A percentile compares a stretch with the other conserved stretches of the same genome.
Conservation (phyloP, 176 grass and related monocot species). For the Oryza nivara region DNA sequence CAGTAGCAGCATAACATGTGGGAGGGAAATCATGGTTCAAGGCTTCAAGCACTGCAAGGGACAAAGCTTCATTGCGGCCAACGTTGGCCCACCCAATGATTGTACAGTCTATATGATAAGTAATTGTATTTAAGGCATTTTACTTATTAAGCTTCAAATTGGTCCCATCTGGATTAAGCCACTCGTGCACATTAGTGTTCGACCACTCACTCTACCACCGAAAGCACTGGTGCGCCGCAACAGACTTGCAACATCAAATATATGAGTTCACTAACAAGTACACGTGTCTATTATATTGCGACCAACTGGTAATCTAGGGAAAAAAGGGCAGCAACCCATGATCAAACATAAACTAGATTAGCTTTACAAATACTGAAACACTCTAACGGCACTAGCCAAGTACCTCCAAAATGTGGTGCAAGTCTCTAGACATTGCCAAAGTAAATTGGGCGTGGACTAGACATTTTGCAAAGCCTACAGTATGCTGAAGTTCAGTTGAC, state of each 20-base stretch:
- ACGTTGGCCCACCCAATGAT: background rate
- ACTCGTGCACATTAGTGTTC: background rate
- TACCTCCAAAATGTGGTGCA: background rate
- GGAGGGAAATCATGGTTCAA: background rate
- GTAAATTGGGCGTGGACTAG: background rate
- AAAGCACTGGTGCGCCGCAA: background rate
- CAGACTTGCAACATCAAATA: background rate
- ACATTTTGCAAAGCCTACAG: constrained; percentile 8
- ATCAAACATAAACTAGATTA: constrained; percentile 11
- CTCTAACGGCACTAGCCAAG: background rate
- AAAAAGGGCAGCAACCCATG: background rate
- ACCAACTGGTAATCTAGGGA: constrained; percentile 1
- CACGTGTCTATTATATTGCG: background rate
- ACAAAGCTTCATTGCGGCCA: background rate
- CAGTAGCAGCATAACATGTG: background rate
- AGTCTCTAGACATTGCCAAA: background rate
- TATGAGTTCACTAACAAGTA: background rate
- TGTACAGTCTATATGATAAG: too few relatives aligned
- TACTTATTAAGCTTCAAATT: background rate
- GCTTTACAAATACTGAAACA: constrained; percentile 7
- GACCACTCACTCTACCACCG: background rate
- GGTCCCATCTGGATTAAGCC: background rate
- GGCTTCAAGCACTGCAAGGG: background rate
- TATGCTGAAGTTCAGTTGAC: constrained; percentile 9
- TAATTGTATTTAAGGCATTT: too few relatives aligned